These are phyloP conservation scores for Calonectria pteridis DNA, from an alignment of 2,329 filamentous ascomycete genomes.

Conservation along the genomic window DNA sequence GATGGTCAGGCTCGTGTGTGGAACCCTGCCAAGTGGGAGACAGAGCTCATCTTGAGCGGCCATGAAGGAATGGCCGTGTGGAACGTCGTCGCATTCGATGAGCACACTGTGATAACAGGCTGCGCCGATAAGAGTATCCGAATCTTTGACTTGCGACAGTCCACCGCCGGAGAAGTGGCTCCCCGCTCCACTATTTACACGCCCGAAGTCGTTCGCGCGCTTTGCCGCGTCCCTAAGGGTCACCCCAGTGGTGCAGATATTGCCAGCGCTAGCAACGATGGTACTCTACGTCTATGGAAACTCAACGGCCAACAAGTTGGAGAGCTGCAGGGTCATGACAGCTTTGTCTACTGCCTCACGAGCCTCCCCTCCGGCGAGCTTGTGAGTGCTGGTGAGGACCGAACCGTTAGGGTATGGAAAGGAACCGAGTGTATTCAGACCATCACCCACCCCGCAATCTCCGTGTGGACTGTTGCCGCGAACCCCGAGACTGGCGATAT, in stretches of 20 bases:
- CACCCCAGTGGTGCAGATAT: slow-evolving; percentile 91
- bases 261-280: slow-evolving; percentile 94
- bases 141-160: slow-evolving; percentile 79
- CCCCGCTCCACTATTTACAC: slow-evolving; percentile 70
- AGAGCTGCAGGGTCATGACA: slow-evolving; percentile 89
- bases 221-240: slow-evolving; percentile 81
- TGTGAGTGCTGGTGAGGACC: slow-evolving; percentile 92
- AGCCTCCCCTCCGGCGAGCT: slow-evolving; percentile 86
- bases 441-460: slow-evolving; percentile 96
- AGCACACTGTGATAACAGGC: slow-evolving; percentile 86
- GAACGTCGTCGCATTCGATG: slow-evolving; percentile 89
- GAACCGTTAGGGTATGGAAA: slow-evolving; percentile 92
- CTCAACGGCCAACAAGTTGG: slow-evolving; percentile 81
- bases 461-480: slow-evolving; percentile 92
- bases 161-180: slow-evolving; percentile 66
- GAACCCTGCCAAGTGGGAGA: slow-evolving; percentile 88
- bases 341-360: slow-evolving; percentile 91
- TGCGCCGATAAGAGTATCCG: slow-evolving; percentile 93
- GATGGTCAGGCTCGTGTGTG: slow-evolving; percentile 90
- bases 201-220: slow-evolving; percentile 87
- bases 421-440: slow-evolving; percentile 89
- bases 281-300: slow-evolving; percentile 88
- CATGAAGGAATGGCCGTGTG: slow-evolving; percentile 85
- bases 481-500: slow-evolving; percentile 89
- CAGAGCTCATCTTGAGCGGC: slow-evolving; percentile 76